phyloP scores from a whole-genome alignment of 192 early-diverging fungal genomes.

The Backusella morwellensis region DNA sequence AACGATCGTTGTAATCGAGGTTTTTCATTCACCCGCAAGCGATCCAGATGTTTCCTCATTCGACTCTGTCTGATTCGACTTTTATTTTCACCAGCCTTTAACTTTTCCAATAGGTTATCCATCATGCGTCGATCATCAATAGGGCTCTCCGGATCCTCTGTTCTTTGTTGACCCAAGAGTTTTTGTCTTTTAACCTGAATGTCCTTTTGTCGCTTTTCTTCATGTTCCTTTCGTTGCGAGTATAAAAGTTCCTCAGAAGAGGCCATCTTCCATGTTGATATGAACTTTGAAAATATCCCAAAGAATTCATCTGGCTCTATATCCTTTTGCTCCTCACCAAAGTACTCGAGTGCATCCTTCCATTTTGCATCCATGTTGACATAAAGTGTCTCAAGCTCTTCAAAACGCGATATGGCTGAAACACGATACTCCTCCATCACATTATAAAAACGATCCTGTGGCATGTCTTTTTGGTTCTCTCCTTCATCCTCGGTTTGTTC shows the following conservation, averaged over 20 bases:
- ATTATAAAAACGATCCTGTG: slow-evolving; percentile 60
- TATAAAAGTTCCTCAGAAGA: slow-evolving; percentile 9
- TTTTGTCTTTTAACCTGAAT: slow-evolving; percentile 3
- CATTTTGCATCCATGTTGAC: slow-evolving; percentile 64
- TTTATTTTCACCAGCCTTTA: slow-evolving; percentile 60
- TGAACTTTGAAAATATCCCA: slow-evolving; percentile 71
- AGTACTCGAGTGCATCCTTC: slow-evolving; percentile 63
- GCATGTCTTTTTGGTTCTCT: background rate
- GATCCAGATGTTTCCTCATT: background rate
- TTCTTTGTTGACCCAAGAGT: background rate
- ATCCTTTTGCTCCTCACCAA: slow-evolving; percentile 64
- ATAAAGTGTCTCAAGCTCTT: slow-evolving; percentile 54
- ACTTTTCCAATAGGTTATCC: slow-evolving; percentile 69
- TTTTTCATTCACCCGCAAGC: background rate
- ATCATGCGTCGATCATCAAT: slow-evolving; percentile 62
- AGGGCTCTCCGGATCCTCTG: background rate
- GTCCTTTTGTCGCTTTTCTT: slow-evolving; percentile 20
- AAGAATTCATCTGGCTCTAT: slow-evolving; percentile 81
- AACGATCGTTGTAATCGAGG: background rate
- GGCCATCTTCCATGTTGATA: slow-evolving; percentile 56
- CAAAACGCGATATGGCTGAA: slow-evolving; percentile 56
- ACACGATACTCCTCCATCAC: slow-evolving; percentile 65
- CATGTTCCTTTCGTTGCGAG: slow-evolving; percentile 9
- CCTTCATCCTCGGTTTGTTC: slow-evolving; percentile 28
- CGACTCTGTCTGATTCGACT: slow-evolving; percentile 20